phyloP scores from a whole-genome alignment of 441 rosid species.

The Aleurites moluccanus region DNA sequence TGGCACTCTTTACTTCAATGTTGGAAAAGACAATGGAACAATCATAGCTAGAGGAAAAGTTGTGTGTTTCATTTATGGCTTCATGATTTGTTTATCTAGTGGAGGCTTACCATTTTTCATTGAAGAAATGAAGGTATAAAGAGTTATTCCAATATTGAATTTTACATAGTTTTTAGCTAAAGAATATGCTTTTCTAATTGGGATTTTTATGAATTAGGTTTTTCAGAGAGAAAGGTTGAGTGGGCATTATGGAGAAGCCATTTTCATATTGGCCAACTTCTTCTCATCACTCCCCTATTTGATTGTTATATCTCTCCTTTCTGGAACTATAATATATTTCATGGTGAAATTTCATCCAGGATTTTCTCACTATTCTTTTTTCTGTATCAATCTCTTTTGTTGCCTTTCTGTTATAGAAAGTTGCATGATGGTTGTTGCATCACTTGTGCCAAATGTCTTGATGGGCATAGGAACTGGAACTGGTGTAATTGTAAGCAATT shows the following conservation, averaged over 20 bases:
- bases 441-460: conserved; percentile 70
- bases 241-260: conserved; percentile 69
- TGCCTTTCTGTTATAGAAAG: conserved; percentile 66
- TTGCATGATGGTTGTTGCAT: conserved; percentile 74
- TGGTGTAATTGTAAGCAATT: conserved; percentile 52
- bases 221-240: conserved; percentile 53
- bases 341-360: conserved; percentile 69
- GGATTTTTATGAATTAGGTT: conserved; percentile 33
- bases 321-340: conserved; percentile 53
- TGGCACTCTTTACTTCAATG: conserved; percentile 21
- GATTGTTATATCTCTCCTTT: conserved; percentile 38
- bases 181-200: not conserved
- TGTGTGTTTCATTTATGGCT: conserved; percentile 14
- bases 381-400: conserved; percentile 57
- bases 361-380: conserved; percentile 49
- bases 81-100: conserved; percentile 21
- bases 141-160: no score
- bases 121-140: conserved; percentile 31
- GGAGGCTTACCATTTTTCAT: conserved; percentile 27
- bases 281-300: conserved; percentile 70
- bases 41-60: not conserved
- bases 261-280: conserved; percentile 63
- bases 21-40: conserved; percentile 14
- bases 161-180: no score
- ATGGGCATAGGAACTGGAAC: conserved; percentile 67